Evolutionary conservation across 768 basidiomycete genomes (phyloP).

Genomic region (Serendipita vermifera): DNA sequence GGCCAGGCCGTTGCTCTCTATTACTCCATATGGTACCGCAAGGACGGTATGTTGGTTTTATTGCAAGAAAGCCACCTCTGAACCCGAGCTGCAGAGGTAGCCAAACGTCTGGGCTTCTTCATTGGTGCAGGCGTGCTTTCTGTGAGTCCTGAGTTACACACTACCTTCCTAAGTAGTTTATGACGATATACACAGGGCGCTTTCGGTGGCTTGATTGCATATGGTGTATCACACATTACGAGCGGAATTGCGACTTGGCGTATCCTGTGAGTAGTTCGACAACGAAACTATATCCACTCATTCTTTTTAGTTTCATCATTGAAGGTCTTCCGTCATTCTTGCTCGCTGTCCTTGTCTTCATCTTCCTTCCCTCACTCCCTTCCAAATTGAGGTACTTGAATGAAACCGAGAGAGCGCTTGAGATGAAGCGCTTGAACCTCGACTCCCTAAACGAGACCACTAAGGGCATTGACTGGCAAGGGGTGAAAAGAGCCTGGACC

Average conservation of each 20-base stretch:
- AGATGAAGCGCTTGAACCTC: constrained; percentile 24
- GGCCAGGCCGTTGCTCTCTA: constrained; percentile 20
- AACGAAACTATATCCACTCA: too few species aligned
- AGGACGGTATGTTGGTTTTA: constrained; percentile 22
- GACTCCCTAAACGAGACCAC: constrained; percentile 18
- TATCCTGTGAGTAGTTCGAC: too few species aligned
- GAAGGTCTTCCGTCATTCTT: constrained; percentile 24
- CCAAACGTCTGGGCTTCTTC: constrained; percentile 29
- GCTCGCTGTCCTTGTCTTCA: constrained; percentile 26
- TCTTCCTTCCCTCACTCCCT: constrained; percentile 29
- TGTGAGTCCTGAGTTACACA: not conserved
- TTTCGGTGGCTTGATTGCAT: constrained; percentile 15
- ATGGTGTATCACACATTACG: constrained; percentile 21
- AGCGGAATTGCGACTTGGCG: constrained; percentile 14
- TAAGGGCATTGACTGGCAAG: constrained; percentile 25
- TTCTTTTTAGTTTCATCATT: not conserved
- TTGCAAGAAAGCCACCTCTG: too few species aligned
- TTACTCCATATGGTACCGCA: constrained; percentile 13
- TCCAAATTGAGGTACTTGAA: constrained; percentile 24
- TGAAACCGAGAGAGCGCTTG: constrained; percentile 25
- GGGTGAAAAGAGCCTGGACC: constrained; percentile 23
- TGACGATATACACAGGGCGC: not conserved
- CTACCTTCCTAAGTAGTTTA: not conserved
- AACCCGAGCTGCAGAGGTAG: constrained; percentile 26
- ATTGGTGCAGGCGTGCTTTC: constrained; percentile 25